These are phyloP conservation scores for Tetracladium marchalianum DNA, from an alignment of 495 filamentous ascomycete genomes.

Conservation along the genomic window DNA sequence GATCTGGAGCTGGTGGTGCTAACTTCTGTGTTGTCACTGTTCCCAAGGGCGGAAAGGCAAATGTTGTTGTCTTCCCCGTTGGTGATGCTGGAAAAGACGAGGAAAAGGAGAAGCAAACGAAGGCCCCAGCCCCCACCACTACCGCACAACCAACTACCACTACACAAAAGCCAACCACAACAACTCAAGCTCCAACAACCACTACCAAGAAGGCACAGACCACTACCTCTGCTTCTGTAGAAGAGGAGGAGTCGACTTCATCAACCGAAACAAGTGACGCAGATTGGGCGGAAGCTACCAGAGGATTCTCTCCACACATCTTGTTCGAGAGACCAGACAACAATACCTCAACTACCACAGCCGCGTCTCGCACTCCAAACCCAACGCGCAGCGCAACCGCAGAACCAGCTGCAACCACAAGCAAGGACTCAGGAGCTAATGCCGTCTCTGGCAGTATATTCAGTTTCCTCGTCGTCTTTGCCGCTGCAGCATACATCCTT, in stretches of 20 bases:
- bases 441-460: constrained; percentile 8
- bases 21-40: constrained; percentile 74
- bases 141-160: neutral
- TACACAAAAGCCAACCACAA: neutral
- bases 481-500: constrained; percentile 8
- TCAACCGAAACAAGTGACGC: constrained; percentile 5
- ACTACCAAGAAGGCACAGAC: neutral
- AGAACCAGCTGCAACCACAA: neutral
- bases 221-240: neutral
- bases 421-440: constrained; percentile 6
- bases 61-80: constrained; percentile 51
- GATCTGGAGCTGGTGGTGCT: constrained; percentile 57
- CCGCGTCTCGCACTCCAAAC: neutral
- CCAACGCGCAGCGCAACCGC: neutral
- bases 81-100: constrained; percentile 7
- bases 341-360: constrained; percentile 1
- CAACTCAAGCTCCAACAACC: constrained; percentile 1
- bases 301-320: constrained; percentile 6
- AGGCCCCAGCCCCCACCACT: neutral
- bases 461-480: constrained; percentile 5
- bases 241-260: neutral
- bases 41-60: constrained; percentile 54
- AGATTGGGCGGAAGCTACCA: neutral
- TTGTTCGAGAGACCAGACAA: constrained; percentile 10
- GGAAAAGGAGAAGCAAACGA: neutral